These are phyloP conservation scores for Didymella keratinophila DNA, from an alignment of 2,329 filamentous ascomycete species.

Conservation along the genomic window DNA sequence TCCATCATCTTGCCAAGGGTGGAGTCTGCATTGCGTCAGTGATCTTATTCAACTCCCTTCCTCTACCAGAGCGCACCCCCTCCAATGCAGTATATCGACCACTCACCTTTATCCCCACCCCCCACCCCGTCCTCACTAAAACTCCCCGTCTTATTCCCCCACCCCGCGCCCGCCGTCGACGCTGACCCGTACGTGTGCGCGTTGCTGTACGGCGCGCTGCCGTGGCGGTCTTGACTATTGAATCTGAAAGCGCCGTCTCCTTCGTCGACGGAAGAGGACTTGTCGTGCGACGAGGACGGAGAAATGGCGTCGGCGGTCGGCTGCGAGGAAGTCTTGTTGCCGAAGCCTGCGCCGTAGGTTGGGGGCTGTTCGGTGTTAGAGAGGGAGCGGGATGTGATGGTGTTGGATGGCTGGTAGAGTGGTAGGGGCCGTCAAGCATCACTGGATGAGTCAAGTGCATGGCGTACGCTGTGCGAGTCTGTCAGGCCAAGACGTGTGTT, in stretches of 20 bases:
- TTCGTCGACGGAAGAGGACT: neutral
- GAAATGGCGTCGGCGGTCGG: neutral
- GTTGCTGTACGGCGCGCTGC: conserved; percentile 38
- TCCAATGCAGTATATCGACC: no score
- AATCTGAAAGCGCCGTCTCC: neutral
- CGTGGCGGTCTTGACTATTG: conserved; percentile 6
- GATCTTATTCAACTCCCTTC: no score
- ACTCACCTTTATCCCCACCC: neutral
- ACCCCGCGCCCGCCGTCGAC: conserved; percentile 47
- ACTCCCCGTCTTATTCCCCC: conserved; percentile 50
- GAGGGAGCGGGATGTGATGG: neutral
- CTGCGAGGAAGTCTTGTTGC: conserved; percentile 13
- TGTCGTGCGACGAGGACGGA: neutral
- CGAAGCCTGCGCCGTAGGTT: conserved; percentile 15
- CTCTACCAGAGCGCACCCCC: no score
- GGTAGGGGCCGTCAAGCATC: no score
- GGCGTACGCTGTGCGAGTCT: conserved; percentile 28
- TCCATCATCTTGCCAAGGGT: conserved; percentile 66
- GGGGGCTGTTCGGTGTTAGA: conserved; percentile 4
- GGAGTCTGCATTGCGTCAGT: conserved; percentile 50
- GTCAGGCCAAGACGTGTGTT: conserved; percentile 40
- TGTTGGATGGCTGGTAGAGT: no score
- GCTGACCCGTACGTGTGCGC: conserved; percentile 41
- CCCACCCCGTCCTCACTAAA: conserved; percentile 17
- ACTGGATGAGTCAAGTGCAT: no score